phyloP scores from a whole-genome alignment of 768 basidiomycete genomes.

The Lactarius vividus region DNA sequence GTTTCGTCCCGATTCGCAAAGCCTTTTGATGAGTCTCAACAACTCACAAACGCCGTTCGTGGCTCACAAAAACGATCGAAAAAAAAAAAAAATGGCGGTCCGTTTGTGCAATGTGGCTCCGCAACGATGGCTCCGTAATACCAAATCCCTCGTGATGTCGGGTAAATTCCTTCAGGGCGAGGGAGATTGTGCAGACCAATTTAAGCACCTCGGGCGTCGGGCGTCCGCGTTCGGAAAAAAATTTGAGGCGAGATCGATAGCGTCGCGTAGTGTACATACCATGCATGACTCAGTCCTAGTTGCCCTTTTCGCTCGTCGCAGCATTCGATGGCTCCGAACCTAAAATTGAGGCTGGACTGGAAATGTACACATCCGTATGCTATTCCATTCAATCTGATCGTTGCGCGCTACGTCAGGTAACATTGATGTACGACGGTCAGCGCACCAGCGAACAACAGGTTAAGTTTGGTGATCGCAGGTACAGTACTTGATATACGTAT shows the following conservation, averaged over 20 bases:
- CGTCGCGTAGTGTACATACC: neutral
- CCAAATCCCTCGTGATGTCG: conserved; percentile 13
- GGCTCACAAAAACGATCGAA: conserved; percentile 13
- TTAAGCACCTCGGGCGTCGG: conserved; percentile 6
- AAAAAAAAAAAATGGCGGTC: conserved; percentile 1
- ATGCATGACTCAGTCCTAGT: conserved; percentile 8
- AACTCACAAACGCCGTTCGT: neutral
- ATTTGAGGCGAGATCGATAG: conserved; percentile 13
- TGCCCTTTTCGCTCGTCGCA: conserved; percentile 10
- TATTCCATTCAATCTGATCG: neutral
- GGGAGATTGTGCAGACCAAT: neutral
- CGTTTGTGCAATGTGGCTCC: conserved; percentile 6
- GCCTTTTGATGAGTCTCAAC: neutral
- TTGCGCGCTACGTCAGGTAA: neutral
- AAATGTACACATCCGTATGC: neutral
- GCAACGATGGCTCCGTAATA: conserved; percentile 6
- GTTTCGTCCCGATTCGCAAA: conserved; percentile 1
- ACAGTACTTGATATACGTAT: neutral
- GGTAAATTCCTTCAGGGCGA: conserved; percentile 8
- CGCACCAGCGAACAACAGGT: neutral
- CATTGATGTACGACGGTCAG: neutral
- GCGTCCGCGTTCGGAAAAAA: conserved; percentile 6
- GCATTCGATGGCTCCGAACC: neutral
- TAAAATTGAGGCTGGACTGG: conserved; percentile 13
- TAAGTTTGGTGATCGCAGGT: neutral